Base-by-base conservation (phyloP, 2,329 filamentous ascomycete genomes). In the Tolypocladium pustulatum region DNA sequence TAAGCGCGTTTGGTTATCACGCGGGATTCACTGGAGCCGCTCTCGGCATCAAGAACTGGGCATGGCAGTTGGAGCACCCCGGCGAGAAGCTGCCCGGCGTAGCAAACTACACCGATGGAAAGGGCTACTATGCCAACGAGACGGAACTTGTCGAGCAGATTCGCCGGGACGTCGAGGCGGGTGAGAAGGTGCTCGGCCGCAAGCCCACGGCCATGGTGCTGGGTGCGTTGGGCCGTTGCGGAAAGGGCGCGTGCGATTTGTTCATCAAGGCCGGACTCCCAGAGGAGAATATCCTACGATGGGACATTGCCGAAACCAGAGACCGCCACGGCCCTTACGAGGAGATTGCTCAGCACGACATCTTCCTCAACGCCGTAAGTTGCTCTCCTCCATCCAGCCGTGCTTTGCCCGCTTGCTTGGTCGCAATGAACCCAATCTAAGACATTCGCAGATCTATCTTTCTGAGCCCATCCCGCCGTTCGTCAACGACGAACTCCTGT, bases 181-280 rank as follows among this genome's bases (percentile, higher is more conserved):
- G 95, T 64, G 89, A 90, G 79, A 82, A 84, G 67, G 81, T 84
- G 43, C 78, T 96, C 32, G 82, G 83, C 67, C 72, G 73, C 34
- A 85, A 89, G 65, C 91, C 91, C 5, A 83, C 83, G 62, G 84
- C 91, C 61, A 83, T 97, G 61, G 86, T 97, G 57, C 93, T 97
- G 63, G 93, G 93, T 63, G 90, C 84, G 2, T 78, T 88, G n/a
- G 87, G 89, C 46, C 85, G 92, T 64, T 97, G 92, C 69, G 91
- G 92, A 58, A 84, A 82, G 53, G 93, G 93, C 61, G 92, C 92
- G 25, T 86, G 93, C 41, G 89, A 96, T 66, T 78, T 93, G 60
- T 90, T 89, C 72, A 77, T 84, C 65, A 85, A 87, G 73, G 87
- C 86, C 17, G 92, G 91, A 59, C 64, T 73, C 43, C 66, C 69